Conservation (phyloP, 345 rosid species). For the Melaleuca alternifolia region DNA sequence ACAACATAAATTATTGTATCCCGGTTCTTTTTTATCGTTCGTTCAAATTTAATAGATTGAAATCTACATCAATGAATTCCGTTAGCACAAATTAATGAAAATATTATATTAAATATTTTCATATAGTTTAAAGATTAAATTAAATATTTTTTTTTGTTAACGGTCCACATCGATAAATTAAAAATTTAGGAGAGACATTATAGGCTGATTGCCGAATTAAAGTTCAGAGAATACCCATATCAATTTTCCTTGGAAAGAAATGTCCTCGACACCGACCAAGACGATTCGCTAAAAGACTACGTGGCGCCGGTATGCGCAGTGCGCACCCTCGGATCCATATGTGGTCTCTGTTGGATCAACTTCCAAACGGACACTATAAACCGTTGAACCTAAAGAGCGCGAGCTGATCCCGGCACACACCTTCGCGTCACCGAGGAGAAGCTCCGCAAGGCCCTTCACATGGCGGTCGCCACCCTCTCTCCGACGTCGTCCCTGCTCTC, state of each 20-base stretch:
- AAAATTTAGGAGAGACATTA: too few species aligned
- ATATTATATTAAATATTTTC: background rate
- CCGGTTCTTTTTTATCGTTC: fast-evolving
- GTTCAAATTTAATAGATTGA: background rate
- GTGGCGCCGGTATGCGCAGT: background rate
- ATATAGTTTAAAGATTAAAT: fast-evolving
- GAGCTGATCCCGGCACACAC: background rate
- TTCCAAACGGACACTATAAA: background rate
- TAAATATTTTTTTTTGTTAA: too few species aligned
- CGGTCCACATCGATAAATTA: too few species aligned
- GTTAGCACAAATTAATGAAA: background rate
- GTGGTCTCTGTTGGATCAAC: background rate
- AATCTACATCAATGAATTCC: too few species aligned
- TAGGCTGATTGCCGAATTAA: too few species aligned
- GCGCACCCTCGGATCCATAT: background rate
- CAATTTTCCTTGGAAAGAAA: background rate
- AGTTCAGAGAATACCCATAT: too few species aligned
- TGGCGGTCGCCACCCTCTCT: background rate
- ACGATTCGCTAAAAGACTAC: background rate
- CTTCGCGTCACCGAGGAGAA: background rate
- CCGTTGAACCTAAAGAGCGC: background rate
- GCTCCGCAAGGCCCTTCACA: background rate
- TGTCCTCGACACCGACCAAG: background rate
- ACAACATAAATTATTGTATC: background rate
- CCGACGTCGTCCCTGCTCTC: background rate